Base-by-base conservation (phyloP, 768 basidiomycete species). In the Pilatotrama ljubarskyi region DNA sequence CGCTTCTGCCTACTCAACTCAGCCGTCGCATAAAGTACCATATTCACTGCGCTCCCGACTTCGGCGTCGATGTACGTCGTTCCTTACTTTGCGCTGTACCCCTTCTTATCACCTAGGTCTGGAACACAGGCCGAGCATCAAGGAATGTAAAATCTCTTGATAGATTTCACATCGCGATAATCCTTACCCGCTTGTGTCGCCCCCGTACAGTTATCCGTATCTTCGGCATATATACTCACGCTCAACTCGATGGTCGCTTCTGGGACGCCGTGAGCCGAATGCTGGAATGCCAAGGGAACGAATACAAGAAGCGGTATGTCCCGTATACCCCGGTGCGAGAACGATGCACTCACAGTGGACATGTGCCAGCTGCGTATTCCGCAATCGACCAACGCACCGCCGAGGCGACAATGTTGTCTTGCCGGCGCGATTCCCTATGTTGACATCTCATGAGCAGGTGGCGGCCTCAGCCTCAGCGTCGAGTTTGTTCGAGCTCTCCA, bases 211-310 rank as follows among this genome's bases (percentile, higher is more conserved):
- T 71, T 1, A 74, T 83, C 58, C 76, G 73, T 50, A 73, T 84
- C 40, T 82, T 81, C 43, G 80, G 80, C 0, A 74, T 84, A 15
- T 81, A 76, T 29, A 80, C 79, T 0, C 79, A 83, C 25, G 75
- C 75, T 0, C 79, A 82, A 52, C 58, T 82, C 40, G 74, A 77
- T 44, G 50, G 67, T 3, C 74, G 76, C 6, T 69, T 82, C 26
- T 83, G 83, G 82, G 76, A 77, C n/a, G 68, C 73, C 0, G 64
- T 84, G 35, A 75, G 77, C 2, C 65, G 67, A 7, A 77, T 80
- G 40, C 71, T 82, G 8, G 64, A 62, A 2, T 68, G 73, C 5
- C 78, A 73, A 42, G 81, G 82, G 9, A 75, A 73, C 53, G 81
- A 82, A 59, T 89, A 90, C 53, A 74, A 73, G 35, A 68, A 70